Conservation (phyloP, 176 grass and related monocot genomes). For the Neostapfia colusana region DNA sequence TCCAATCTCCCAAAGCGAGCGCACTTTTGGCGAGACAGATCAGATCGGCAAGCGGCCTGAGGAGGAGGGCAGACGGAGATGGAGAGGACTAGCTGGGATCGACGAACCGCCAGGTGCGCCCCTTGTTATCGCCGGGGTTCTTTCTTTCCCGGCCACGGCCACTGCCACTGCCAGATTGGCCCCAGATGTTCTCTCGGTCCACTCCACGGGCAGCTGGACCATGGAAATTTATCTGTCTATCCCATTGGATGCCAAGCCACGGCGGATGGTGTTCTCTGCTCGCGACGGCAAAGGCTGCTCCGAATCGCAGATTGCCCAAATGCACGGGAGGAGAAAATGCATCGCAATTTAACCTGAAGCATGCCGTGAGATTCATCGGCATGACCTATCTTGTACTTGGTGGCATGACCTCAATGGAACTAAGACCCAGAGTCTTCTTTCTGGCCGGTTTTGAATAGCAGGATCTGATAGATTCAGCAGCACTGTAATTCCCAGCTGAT, state of each 20-base stretch:
- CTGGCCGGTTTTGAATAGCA: conserved; percentile 31
- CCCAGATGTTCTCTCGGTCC: background rate
- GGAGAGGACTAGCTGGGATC: too few species aligned
- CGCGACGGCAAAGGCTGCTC: too few species aligned
- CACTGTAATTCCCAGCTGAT: conserved; percentile 53
- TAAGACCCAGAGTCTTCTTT: conserved; percentile 56
- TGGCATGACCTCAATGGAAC: conserved; percentile 48
- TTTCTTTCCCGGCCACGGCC: background rate
- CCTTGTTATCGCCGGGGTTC: background rate
- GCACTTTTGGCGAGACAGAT: conserved; percentile 21
- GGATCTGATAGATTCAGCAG: conserved; percentile 66
- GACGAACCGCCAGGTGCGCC: background rate
- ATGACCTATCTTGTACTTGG: conserved; percentile 25
- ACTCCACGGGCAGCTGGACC: too few species aligned
- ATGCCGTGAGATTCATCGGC: background rate
- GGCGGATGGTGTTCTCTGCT: background rate
- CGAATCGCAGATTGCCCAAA: background rate
- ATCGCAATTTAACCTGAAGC: background rate
- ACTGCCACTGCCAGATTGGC: too few species aligned
- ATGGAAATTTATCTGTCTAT: too few species aligned
- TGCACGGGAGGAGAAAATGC: background rate
- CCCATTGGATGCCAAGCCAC: conserved; percentile 26
- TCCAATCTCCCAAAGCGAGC: conserved; percentile 24
- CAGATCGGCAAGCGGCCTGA: background rate
- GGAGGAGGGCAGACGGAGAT: too few species aligned